Evolutionary conservation across 176 grass and related monocot genomes (phyloP), one percentile per base, ranked within the genome.

Genomic region (Ensete glaucum): DNA sequence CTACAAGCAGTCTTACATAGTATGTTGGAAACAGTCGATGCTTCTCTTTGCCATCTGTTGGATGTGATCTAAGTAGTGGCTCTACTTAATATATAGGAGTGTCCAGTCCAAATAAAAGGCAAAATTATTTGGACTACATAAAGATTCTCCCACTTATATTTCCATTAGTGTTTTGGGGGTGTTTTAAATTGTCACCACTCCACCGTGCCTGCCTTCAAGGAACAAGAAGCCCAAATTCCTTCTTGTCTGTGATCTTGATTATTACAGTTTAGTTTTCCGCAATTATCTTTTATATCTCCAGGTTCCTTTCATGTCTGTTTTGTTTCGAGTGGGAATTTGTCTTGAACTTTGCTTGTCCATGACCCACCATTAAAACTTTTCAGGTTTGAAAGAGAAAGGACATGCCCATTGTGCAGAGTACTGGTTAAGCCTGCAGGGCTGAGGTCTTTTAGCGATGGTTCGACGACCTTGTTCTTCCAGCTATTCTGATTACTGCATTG

Each of bases 301-400:
- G 15, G 2, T 59, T 19, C 1, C 55, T 59, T 19, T 6, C 55
- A 29, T 15, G 14, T 57, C 13, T 16, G 13, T 57, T 58, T 58
- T 16, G 17, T 58, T 16, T 17, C 22, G 8, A 50, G 34, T n/a
- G 2, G 48, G 15, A 8, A 22, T 10, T 12, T 12, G 17, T 67
- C 14, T 67, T 26, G 19, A 6, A 43, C 24, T 43, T 43, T 43
- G 34, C 34, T 0, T 6, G 0, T 43, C 5, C 34, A 43, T 43
- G 34, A 43, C 3, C 34, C 34, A 43, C 34, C 34, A 43, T 43
- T 43, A 25, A 6, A 6, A 34, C 1, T 20, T 68, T 78, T 19
- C 84, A 98, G 94, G 94, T 98, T 98, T 66, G 94, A 93, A 88
- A 91, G 94, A 81, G 94, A 98, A 78, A 82, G 94, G 54, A 98